phyloP scores from a whole-genome alignment of 2,329 filamentous ascomycete genomes.

The Raffaelea albimanens region DNA sequence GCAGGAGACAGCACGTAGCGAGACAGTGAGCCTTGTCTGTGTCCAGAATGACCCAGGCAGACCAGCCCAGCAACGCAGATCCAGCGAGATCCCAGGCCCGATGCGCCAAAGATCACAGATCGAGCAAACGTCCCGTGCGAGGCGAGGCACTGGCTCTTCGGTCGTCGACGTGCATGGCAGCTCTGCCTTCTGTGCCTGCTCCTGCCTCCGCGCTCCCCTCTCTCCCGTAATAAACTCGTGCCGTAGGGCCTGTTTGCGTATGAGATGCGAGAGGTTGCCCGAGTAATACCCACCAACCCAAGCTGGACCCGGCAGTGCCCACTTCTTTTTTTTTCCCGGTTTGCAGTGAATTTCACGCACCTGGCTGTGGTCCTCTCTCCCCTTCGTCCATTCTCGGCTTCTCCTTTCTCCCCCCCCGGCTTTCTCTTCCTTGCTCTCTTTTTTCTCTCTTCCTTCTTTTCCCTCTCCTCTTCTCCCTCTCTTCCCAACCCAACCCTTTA shows the following conservation, averaged over 20 bases:
- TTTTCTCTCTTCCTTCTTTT: slow-evolving; percentile 7
- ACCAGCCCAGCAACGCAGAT: too few species aligned
- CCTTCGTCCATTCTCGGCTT: slow-evolving; percentile 16
- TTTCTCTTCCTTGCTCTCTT: slow-evolving; percentile 2
- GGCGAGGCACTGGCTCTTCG: too few species aligned
- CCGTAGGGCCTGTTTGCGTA: neutral
- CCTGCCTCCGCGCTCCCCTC: neutral
- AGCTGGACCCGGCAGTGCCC: slow-evolving; percentile 6
- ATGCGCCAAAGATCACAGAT: too few species aligned
- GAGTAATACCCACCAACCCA: slow-evolving; percentile 6
- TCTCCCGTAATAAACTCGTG: neutral
- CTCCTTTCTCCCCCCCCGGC: slow-evolving; percentile 11
- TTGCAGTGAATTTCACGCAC: slow-evolving; percentile 14
- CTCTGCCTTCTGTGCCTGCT: too few species aligned
- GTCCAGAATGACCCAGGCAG: too few species aligned
- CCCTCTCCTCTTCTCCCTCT: neutral
- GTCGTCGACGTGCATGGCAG: too few species aligned
- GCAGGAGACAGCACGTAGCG: too few species aligned
- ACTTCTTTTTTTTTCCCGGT: slow-evolving; percentile 12
- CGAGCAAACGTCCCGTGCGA: too few species aligned
- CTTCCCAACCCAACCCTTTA: slow-evolving; percentile 2
- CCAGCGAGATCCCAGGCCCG: too few species aligned
- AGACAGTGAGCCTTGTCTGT: too few species aligned
- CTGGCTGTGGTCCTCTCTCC: slow-evolving; percentile 1
- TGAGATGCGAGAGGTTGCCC: slow-evolving; percentile 1